Conservation (phyloP, 75 land plant species). For the Selaginella tamariscina region DNA sequence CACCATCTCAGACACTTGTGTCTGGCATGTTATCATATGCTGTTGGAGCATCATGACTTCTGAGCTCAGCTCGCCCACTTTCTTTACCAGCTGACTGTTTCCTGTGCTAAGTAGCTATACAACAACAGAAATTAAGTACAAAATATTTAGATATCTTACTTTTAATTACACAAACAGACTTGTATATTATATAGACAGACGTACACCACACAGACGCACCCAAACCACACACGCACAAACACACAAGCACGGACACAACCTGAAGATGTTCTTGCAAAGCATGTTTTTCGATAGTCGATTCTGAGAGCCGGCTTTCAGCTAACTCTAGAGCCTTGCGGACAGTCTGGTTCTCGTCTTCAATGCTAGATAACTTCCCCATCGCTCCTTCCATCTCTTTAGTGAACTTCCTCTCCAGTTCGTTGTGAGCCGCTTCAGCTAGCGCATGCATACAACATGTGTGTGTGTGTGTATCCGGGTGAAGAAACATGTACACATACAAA, state of each 20-base stretch:
- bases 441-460: no score
- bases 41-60: neutral
- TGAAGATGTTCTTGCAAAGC: neutral
- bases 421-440: no score
- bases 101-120: neutral
- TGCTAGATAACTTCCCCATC: slow-evolving; percentile 4
- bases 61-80: neutral
- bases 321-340: neutral
- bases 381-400: slow-evolving; percentile 8
- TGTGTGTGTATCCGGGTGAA: no score
- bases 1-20: neutral
- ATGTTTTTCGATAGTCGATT: slow-evolving; percentile 11
- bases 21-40: neutral
- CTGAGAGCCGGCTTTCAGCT: slow-evolving; percentile 9
- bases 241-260: slow-evolving; percentile 14
- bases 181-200: no score
- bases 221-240: no score
- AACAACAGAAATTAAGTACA: no score
- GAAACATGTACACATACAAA: no score
- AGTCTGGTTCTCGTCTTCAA: slow-evolving; percentile 11
- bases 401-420: no score
- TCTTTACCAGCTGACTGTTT: neutral
- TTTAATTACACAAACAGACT: no score
- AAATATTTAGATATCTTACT: no score
- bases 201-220: no score